Base-by-base conservation (phyloP, 1,284 basidiomycete genomes). In the Phellinidium pouzarii region DNA sequence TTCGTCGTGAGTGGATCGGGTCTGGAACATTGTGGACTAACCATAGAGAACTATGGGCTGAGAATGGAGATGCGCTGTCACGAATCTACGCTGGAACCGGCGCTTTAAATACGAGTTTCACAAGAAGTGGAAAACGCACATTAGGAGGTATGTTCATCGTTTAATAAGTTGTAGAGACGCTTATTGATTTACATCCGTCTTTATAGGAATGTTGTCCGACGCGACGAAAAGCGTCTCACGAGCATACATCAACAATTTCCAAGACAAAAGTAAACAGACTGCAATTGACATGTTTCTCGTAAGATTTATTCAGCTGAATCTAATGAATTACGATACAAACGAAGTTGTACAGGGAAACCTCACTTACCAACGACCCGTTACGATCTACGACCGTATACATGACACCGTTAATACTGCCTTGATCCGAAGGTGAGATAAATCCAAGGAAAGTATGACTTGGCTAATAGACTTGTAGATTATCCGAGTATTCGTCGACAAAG, bases 231-330 rank as follows among this genome's bases (percentile, higher is more conserved):
- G 92, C 62, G 91, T 96, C 19, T 87, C 83, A 12, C 80, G 94
- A 54, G 94, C 95, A 52, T 98, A 98, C 64, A 96, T 98, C 66
- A 96, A 95, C 67, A 98, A 98, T 65, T 98, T 99, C 66, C 91
- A 95, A 60, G 96, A 99, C 67, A 92, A 91, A 66, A 82, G 79
- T 42, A 99, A 99, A 66, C 96, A 99, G 63, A 71, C 80, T 17
- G 91, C 94, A 0, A 98, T 99, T 58, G 96, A 99, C 64, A 87
- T 93, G 78, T 87, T 99, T 60, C 74, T 99, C 59, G 92, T 93
- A 54, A 51, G 81, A 66, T 7, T 53, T 47, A 26, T 34, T 25
- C 31, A 44, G 31, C 34, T 9, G 46, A 23, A 2, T 14, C 47
- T 19, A 25, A 22, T 22, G 11, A 25, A n/a, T 41, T 48, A 9